A percentile compares a stretch with the other conserved stretches of the same genome.
phyloP scores from a whole-genome alignment of 2,329 filamentous ascomycete genomes.

The Elsinoe batatas region DNA sequence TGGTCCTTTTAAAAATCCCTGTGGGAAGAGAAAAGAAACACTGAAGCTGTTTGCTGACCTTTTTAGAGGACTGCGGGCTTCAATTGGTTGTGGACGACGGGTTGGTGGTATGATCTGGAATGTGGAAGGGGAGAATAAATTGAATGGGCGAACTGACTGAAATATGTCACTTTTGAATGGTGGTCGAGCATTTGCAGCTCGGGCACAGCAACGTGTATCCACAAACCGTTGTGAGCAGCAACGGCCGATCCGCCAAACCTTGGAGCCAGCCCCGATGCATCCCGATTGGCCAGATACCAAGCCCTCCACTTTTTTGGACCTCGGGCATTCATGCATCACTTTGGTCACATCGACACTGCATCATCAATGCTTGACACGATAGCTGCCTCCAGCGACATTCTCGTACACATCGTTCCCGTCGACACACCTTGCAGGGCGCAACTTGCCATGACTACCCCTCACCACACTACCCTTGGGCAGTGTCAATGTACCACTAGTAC shows the following conservation, averaged over 20 bases:
- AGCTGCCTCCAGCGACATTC: background rate
- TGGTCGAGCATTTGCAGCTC: conserved; percentile 3
- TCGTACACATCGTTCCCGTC: background rate
- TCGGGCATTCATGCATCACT: background rate
- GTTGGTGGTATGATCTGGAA: background rate
- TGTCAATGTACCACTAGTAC: background rate
- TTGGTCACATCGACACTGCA: background rate
- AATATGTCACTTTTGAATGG: background rate
- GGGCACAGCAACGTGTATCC: conserved; percentile 11
- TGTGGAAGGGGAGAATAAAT: background rate
- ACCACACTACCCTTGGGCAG: background rate
- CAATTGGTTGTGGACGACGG: background rate
- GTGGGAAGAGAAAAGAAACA: background rate
- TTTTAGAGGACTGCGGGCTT: conserved; percentile 9
- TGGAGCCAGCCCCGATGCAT: background rate
- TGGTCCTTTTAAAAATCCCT: conserved; percentile 12
- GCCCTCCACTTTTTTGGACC: conserved; percentile 2
- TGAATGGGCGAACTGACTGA: background rate
- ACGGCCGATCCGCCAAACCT: conserved; percentile 8
- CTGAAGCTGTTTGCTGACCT: conserved; percentile 14
- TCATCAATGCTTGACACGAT: background rate
- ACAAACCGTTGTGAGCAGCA: conserved; percentile 9
- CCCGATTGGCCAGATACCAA: background rate
- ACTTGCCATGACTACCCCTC: background rate
- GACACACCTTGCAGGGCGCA: background rate